Base-by-base conservation (phyloP, 352 stramenopile species). In the Lagenidium sp. region DNA sequence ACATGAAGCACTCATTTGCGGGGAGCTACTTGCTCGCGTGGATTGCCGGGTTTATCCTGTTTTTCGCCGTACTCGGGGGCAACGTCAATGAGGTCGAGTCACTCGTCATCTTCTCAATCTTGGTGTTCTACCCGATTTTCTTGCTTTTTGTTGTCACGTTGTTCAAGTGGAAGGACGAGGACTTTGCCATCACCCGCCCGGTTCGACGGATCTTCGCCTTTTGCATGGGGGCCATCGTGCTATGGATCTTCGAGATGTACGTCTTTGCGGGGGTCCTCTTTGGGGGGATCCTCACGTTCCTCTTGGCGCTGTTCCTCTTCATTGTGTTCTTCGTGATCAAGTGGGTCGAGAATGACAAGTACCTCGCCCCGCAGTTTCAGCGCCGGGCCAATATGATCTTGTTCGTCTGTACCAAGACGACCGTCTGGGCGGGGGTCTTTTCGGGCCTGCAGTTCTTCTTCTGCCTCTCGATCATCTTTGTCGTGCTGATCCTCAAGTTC, bases 291-390 rank as follows among this genome's bases (percentile, higher is more conserved):
- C 54, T 92, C 16, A 77, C 74, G 0, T 76, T 90, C 25, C 34
- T 88, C 18, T 40, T 72, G 16, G 48, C 53, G 7, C 57, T 89
- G 3, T 86, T 88, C 25, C 36, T 91, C 16, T 79, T 93, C 30
- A 55, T 85, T 47, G 63, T 68, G 16, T 86, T 80, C 29, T 89
- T 91, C 20, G 39, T 94, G 12, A 48, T 84, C 19, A 85, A 94
- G 44, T 95, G 82, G 67, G 61, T 90, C 38, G 68, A 83, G 42
- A 93, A 94, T 48, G 82, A 91, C 36, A 76, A 63, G 23, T 95
- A 85, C 36, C 61, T 95, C 11, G 61, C 82, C 4, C 73, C 73
- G 2, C 48, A 59, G 10, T 84, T 88, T 49, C 69, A 85, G 36
- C 41, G 40, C 0, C 60, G 67, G n/a, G 71, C 68, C 4, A 76